Base-by-base conservation (phyloP, 2,329 filamentous ascomycete genomes). In the Fusarium sp. region DNA sequence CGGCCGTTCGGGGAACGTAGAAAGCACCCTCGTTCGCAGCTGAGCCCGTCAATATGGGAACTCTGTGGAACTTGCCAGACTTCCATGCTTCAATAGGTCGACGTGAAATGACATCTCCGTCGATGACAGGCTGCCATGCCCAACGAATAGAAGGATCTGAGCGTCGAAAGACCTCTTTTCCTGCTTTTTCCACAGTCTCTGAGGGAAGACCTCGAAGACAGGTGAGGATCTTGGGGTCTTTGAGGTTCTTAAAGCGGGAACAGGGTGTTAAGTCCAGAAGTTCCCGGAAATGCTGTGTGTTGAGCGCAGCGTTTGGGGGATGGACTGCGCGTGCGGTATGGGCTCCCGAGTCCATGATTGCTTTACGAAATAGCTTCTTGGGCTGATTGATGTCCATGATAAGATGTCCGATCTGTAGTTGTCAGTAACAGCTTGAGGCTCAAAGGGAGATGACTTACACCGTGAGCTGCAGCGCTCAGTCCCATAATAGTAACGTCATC, bases 401-500 rank as follows among this genome's bases (percentile, higher is more conserved):
- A 0, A 80, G 71, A 45, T 80, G 78, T 1, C 79, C 79, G 44
- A 80, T 80, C 74, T 75, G 16, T 7, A 0, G 1, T 5, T 7
- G 44, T 76, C 10, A 76, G 63, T 8, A 14, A n/a, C 1, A 2
- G 3, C 10, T 4, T 11, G 18, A 4, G 0, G 4, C 15, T 4
- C 1, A 10, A 9, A 5, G 1, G 9, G 21, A 11, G 2, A 12
- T 14, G 21, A 70, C 76, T 72, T 73, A 77, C 73, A 56, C 64
- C 75, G 10, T 78, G 76, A 33, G 83, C 84, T 27, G 80, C 78
- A 63, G 78, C 77, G n/a, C 75, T 83, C 11, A 79, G 70, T 0
- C 86, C 87, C 82, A 84, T 85, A 60, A 88, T 75, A 0, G 85
- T 87, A 25, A 88, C 82, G 69, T 84, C 80, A 23, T 81, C 70